Evolutionary conservation across 2,329 filamentous ascomycete species (phyloP), one percentile per base, ranked within the genome.

Genomic region (Thelonectria rubi): DNA sequence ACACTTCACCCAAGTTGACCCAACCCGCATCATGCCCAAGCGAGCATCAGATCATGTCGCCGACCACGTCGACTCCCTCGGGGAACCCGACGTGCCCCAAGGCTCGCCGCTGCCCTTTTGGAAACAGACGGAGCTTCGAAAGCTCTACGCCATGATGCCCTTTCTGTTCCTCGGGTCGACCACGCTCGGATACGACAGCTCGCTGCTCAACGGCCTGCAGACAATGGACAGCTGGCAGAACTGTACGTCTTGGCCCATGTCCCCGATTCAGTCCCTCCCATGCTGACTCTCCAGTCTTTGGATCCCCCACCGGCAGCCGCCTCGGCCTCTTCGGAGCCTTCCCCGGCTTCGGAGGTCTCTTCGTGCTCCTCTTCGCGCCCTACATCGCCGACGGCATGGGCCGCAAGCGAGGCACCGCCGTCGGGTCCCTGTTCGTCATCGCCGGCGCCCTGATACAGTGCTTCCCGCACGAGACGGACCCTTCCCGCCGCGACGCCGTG

Each of bases 271-370:
- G 10, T 3, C 7, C 12, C 21, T 43, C 15, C 39, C 8, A 30
- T 3, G 37, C 49, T 62, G 8, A 64, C 48, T 12, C 14, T 3
- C 1, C 11, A 71, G 69, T 69, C 21, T 71, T 71, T 11, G 65
- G 68, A 3, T 45, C 65, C 11, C 69, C 69, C 3, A 51, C 53
- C 17, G 69, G 69, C 34, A 71, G 69, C 24, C 68, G 69, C 14
- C 59, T 71, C 30, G 69, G 69, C 12, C 65, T 71, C 17, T 71
- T 70, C 55, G 69, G 65, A 12, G 69, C 68, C 24, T 71, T 71
- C 55, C 67, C 67, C 24, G 62, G 62, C 17, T 69, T 71, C 40
- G 69, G 69, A 7, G 68, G 67, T 20, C 60, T 71, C 1, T 71
- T 71, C 30, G 67, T 69, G 1, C 67, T 71, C 15, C 60, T 71